These are phyloP conservation scores for Baudoinia panamericana DNA, from an alignment of 495 filamentous ascomycete species.

Conservation along the genomic window DNA sequence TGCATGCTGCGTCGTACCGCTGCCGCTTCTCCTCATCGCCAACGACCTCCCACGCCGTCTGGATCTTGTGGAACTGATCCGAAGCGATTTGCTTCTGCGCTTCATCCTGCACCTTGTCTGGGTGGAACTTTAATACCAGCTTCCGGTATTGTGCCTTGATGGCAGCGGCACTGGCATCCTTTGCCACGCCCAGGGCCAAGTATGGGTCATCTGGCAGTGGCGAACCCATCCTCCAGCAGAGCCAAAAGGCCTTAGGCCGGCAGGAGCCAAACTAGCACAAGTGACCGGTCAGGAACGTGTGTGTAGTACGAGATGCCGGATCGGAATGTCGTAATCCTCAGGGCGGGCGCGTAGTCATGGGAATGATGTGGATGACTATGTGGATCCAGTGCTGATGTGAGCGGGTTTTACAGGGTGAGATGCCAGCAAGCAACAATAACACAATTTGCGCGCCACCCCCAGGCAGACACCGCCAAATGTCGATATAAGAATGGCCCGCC, in stretches of 20 bases:
- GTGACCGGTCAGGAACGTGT: neutral
- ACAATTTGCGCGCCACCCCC: no score
- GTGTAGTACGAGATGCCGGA: no score
- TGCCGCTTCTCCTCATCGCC: constrained; percentile 58
- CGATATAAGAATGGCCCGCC: no score
- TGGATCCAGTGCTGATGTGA: neutral
- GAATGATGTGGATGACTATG: neutral
- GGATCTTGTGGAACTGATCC: constrained; percentile 83
- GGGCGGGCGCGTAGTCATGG: neutral
- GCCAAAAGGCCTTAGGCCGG: constrained; percentile 14
- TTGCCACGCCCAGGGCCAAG: constrained; percentile 60
- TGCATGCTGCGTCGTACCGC: constrained; percentile 66
- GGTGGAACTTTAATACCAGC: constrained; percentile 84
- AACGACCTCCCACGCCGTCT: constrained; percentile 84
- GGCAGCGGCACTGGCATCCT: constrained; percentile 55
- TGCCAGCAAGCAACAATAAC: no score
- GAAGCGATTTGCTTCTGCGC: constrained; percentile 53
- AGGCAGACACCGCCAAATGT: no score
- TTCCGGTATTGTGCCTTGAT: constrained; percentile 81
- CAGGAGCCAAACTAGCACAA: neutral
- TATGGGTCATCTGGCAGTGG: constrained; percentile 70
- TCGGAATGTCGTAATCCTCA: no score
- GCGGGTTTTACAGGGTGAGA: no score
- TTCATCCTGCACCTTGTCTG: constrained; percentile 82
- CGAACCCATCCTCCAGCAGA: constrained; percentile 43